Conservation (phyloP, 2,329 filamentous ascomycete species). For the Emmonsiellopsis sp. region DNA sequence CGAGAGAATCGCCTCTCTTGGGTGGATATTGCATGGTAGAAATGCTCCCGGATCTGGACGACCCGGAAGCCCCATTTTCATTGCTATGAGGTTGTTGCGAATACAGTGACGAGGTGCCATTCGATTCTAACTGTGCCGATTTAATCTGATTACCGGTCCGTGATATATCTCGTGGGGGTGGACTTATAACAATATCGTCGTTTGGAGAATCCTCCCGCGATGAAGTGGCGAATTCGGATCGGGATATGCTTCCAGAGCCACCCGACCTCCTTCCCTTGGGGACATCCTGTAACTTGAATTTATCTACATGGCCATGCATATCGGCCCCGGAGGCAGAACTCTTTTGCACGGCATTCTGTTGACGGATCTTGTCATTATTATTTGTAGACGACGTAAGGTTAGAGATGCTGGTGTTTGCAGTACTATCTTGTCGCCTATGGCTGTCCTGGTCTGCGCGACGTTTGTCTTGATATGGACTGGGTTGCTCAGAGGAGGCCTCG, state of each 20-base stretch:
- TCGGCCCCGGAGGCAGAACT: constrained; percentile 9
- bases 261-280: constrained; percentile 54
- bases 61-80: constrained; percentile 20
- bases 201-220: constrained; percentile 29
- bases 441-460: constrained; percentile 47
- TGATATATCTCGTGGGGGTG: not conserved
- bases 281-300: constrained; percentile 73
- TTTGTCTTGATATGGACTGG: constrained; percentile 84
- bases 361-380: constrained; percentile 8
- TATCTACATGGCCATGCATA: constrained; percentile 33
- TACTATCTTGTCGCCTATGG: constrained; percentile 21
- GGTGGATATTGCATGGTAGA: constrained; percentile 31
- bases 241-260: constrained; percentile 26
- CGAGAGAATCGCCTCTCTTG: constrained; percentile 53
- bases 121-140: not conserved
- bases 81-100: constrained; percentile 3
- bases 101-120: not conserved
- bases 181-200: constrained; percentile 1
- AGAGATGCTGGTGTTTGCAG: constrained; percentile 5
- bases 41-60: constrained; percentile 22
- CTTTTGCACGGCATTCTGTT: constrained; percentile 5
- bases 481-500: constrained; percentile 33
- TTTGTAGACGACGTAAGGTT: constrained; percentile 17
- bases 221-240: constrained; percentile 19
- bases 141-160: not conserved